Evolutionary conservation across 768 basidiomycete genomes (phyloP).

Genomic region (Leucosporidium yakuticum): DNA sequence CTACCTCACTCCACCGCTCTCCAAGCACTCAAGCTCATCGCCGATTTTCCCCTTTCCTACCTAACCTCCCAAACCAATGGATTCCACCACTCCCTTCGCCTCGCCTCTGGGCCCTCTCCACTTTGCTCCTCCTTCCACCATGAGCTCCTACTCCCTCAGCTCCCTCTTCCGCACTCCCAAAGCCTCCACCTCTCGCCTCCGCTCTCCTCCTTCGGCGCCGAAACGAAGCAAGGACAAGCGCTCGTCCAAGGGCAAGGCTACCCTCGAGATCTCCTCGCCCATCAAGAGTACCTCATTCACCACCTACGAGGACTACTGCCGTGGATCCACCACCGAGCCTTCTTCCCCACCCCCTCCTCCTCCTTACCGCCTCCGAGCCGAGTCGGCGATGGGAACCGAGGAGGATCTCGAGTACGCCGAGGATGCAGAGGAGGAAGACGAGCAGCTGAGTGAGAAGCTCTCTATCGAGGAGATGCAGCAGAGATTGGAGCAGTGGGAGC

Average conservation of each 20-base stretch:
- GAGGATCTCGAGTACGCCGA: neutral
- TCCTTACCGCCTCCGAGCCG: neutral
- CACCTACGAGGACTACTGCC: neutral
- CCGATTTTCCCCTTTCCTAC: neutral
- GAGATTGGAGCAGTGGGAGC: neutral
- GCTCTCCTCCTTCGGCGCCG: too few relatives aligned
- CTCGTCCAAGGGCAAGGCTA: neutral
- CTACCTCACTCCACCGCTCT: neutral
- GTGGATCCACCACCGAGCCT: neutral
- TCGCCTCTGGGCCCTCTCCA: conserved; percentile 6
- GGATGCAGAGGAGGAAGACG: neutral
- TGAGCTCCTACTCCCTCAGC: neutral
- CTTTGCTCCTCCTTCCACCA: neutral
- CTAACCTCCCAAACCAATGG: neutral
- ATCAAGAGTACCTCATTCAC: neutral
- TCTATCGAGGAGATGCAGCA: neutral
- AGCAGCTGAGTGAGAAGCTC: neutral
- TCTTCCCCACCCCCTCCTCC: neutral
- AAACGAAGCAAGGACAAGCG: too few relatives aligned
- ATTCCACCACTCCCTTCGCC: neutral
- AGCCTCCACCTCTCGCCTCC: too few relatives aligned
- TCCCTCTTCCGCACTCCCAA: neutral
- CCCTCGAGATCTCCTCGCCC: neutral
- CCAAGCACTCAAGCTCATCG: neutral
- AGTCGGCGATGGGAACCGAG: neutral